phyloP scores from a whole-genome alignment of 345 rosid genomes.

The Syzygium aromaticum region DNA sequence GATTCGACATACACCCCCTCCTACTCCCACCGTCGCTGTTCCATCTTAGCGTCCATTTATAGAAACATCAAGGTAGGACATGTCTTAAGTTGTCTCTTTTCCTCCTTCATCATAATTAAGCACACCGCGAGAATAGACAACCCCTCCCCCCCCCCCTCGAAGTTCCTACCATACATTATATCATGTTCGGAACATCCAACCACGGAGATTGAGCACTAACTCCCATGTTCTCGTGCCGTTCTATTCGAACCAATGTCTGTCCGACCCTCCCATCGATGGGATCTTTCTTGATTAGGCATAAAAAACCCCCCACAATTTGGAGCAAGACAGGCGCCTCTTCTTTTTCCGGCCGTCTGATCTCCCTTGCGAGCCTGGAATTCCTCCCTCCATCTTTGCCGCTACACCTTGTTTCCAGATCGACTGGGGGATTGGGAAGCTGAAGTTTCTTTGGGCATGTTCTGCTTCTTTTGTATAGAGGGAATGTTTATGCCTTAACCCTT shows the following conservation, averaged over 20 bases:
- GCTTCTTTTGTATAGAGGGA: not conserved
- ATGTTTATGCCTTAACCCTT: not conserved
- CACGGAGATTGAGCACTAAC: not conserved
- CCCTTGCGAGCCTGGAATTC: too few relatives aligned
- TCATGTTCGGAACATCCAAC: not conserved
- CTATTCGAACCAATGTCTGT: not conserved
- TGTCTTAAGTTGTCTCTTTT: not conserved
- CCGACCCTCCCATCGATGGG: not conserved
- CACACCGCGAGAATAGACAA: not conserved
- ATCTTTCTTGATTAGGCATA: not conserved
- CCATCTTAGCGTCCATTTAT: not conserved
- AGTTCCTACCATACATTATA: fast-evolving
- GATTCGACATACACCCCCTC: not conserved
- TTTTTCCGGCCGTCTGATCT: too few relatives aligned
- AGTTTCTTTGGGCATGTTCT: not conserved
- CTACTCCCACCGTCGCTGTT: not conserved
- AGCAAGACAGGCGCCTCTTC: too few relatives aligned
- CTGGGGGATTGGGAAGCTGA: not conserved
- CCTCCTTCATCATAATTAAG: not conserved
- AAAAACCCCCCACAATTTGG: too few relatives aligned
- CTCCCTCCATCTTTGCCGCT: not conserved
- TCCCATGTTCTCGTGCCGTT: not conserved
- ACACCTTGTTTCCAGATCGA: not conserved
- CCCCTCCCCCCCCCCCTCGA: too few relatives aligned
- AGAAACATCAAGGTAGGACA: not conserved